Conservation (phyloP, 768 basidiomycete species). For the Pulveroboletus sp. region DNA sequence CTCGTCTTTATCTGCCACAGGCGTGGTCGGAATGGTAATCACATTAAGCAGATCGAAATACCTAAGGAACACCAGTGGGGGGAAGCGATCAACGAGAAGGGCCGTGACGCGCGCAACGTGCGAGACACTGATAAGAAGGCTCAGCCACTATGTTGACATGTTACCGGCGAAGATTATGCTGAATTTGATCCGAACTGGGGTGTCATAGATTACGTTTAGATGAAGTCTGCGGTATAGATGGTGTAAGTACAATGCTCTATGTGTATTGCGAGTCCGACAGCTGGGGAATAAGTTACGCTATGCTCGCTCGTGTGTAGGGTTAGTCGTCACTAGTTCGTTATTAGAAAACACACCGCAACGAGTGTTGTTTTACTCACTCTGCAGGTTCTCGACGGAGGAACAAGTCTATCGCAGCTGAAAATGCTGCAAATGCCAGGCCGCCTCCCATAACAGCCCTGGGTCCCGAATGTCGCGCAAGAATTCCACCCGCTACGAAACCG, state of each 20-base stretch:
- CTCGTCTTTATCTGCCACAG: no score
- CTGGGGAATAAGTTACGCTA: conserved; percentile 17
- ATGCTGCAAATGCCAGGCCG: conserved; percentile 87
- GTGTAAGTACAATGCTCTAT: conserved; percentile 17
- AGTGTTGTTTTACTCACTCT: conserved; percentile 47
- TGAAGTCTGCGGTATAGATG: conserved; percentile 10
- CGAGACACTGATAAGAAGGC: no score
- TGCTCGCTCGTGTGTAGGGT: conserved; percentile 1
- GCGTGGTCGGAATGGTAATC: no score
- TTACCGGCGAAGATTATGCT: no score
- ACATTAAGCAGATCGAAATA: no score
- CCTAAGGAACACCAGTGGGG: no score
- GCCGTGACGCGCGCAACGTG: no score
- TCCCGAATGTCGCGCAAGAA: conserved; percentile 84
- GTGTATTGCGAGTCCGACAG: conserved; percentile 4
- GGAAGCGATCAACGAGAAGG: no score
- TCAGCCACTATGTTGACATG: no score
- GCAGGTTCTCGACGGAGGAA: conserved; percentile 77
- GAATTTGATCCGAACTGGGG: no score
- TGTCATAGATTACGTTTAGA: no score
- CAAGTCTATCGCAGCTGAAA: conserved; percentile 83
- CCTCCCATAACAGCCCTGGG: conserved; percentile 85
- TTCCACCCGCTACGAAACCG: conserved; percentile 84
- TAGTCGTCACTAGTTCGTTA: conserved; percentile 36
- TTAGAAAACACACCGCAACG: conserved; percentile 5